phyloP scores from a whole-genome alignment of 2,329 filamentous ascomycete species.

The Fusarium temperatum region DNA sequence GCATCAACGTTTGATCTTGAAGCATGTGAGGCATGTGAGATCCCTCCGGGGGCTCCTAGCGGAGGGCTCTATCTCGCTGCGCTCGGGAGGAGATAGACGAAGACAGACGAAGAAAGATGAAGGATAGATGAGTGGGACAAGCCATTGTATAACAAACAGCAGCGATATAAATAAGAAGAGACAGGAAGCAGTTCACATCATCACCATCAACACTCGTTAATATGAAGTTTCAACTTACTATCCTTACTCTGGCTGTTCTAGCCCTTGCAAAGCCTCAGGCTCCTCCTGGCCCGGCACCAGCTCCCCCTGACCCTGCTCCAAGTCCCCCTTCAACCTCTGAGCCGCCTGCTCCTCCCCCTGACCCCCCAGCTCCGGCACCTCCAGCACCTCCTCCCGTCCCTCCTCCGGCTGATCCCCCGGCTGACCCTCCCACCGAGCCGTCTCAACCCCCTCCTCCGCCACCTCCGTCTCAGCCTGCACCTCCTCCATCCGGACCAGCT shows the following conservation, averaged over 20 bases:
- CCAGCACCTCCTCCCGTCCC: too few species aligned
- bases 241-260: constrained; percentile 37
- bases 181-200: background rate
- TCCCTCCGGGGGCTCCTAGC: too few species aligned
- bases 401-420: background rate
- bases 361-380: too few species aligned
- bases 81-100: background rate
- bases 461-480: background rate
- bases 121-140: background rate
- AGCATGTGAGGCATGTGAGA: too few species aligned
- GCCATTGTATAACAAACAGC: background rate
- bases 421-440: background rate
- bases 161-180: background rate
- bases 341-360: background rate
- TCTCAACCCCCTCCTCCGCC: too few species aligned
- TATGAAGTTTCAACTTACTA: constrained; percentile 42
- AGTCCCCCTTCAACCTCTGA: constrained; percentile 10
- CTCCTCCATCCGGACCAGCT: constrained; percentile 16
- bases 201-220: constrained; percentile 5
- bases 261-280: constrained; percentile 40
- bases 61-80: too few species aligned
- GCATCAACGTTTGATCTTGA: too few species aligned
- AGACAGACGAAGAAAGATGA: background rate
- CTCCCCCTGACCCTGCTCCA: constrained; percentile 3
- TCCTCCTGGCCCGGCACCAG: constrained; percentile 19